Evolutionary conservation across 2,329 filamentous ascomycete species (phyloP), one percentile per base, ranked within the genome.

Genomic region (Leptographium flavum): DNA sequence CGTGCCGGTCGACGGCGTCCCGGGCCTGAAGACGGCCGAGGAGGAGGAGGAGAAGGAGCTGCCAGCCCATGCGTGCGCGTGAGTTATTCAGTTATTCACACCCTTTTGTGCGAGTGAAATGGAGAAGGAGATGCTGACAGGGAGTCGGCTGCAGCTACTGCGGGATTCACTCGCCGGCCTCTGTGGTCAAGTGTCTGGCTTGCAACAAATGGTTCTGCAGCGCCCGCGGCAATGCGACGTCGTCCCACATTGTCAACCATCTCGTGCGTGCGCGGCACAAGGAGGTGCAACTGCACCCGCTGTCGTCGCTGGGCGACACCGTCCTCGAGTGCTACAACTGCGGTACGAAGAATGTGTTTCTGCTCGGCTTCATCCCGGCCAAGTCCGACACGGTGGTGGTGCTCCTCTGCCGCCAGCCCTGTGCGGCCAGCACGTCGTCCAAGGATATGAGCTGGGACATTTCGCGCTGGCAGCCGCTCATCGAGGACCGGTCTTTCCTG

Each of bases 371-470:
- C 61, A 98, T 98, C 55, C 93, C 92, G 10, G 92, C 92, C 46
- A 98, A 98, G 61, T 96, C 92, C 11, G 93, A 98, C 58, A 95
- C 92, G 0, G 92, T 98, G 25, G 93, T 98, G 8, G 92, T 98
- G 22, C 77, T 98, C 38, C 75, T 98, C 32, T 98, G 92, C 62
- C 87, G 92, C 49, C 92, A 96, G 63, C 92, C 92, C 39, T 98
- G 92, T 63, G 92, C 90, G 30, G 83, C 92, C 25, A 90, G 85
- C 66, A 84, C 88, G 2, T 96, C 92, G 30, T 90, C 87, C 53
- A 98, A 98, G 65, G 92, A 98, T 58, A 96, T 98, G 88, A 98
- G 92, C 62, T 98, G 92, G 92, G 92, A 98, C 61, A 93, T 88
- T 6, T 94, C 90, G 23, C 80, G 88, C 59, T 98, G 92, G 92